Base-by-base conservation (phyloP, 805 yeast genomes). In the Candida silvatica region DNA sequence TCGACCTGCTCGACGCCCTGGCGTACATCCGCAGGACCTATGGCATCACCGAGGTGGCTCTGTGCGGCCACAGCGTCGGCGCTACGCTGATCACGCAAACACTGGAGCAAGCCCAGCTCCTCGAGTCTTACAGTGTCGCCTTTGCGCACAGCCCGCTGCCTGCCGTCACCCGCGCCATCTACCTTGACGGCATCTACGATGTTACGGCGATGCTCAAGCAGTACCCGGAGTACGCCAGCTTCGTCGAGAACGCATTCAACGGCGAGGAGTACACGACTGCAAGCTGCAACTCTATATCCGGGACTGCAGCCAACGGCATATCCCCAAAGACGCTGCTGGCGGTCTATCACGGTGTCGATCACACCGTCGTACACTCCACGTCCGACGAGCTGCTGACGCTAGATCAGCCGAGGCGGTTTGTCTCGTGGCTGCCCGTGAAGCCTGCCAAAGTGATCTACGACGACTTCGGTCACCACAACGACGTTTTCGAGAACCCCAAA, bases 1-100 rank as follows among this genome's bases (percentile, higher is more conserved):
- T 59, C 0, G 94, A 85, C 44, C 74, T 78, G 2, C 32, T 64
- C 0, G 35, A 32, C 0, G 81, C 74, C 0, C 43, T 81, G 5
- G 17, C 34, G 3, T 17, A 19, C 3, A 45, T 61, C 16, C 35
- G 46, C 17, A 34, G 57, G 3, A 34, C 40, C 6, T 17, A 37
- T 6, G 43, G 49, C 0, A 45, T 49, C 25, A 39, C 46, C 5
- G 44, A 47, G 18, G 29, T 64, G 3, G 54, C 56, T 3, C 42
- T 76, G 0, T 61, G 72, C 8, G 95, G 95, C 0, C 95, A 85
- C 57, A 80, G 92, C 1, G 92, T 77, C 4, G 95, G 95, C 2
- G 84, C 88, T 2, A 75, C 82, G 1, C 49, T 82, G 31, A 59
- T 68, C 4, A 60, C 77, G 24, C 88, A 81, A 46, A 42, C 70